Base-by-base conservation (phyloP, 176 grass and related monocot species). In the Paspalum vaginatum region DNA sequence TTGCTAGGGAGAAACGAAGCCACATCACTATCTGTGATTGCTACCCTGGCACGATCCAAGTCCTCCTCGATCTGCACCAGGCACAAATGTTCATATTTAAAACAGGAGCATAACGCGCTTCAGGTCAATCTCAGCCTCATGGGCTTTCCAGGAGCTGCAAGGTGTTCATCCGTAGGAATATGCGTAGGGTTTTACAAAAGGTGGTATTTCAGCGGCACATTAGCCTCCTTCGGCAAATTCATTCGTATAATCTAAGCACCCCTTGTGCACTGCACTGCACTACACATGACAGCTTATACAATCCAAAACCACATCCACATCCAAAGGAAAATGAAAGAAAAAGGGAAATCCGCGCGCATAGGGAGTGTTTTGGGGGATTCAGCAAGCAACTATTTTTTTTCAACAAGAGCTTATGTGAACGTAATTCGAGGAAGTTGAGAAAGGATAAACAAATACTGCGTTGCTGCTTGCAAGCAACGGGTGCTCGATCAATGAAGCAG, bases 41-140 rank as follows among this genome's bases (percentile, higher is more conserved):
- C 17, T 60, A 87, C 81, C 80, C 86, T 93, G 20, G 92, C 90
- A 37, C 92, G 81, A 62, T 89, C 91, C 68, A 99, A 76, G 58
- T 95, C 90, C 69, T 99, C 96, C 68, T 99, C 92, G 43, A 95
- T 79, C 96, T 99, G 59, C 64, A 85, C 8, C 8, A 51, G n/a
- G 76, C 44, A 74, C 1, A 94, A 69, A 61, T 27, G 5, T 26
- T 8, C 48, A 77, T 11, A 64, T 22, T 87, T 24, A 56, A 9
- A 61, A 61, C 58, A 75, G 83, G 40, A 61, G 42, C 63, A 72
- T 57, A 66, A 20, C 3, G 16, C 7, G 7, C 26, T 4, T 17
- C 20, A 65, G 17, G 8, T 65, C 17, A 42, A 5, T n/a, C 41
- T 11, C 2, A 41, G 0, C 32, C 7, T 64, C 17, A 0, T 17